Percentiles rank a stretch among this genome's conserved stretches.
These are phyloP conservation scores for Globisporangium barbulae DNA, from an alignment of 352 stramenopile species.

Conservation along the genomic window DNA sequence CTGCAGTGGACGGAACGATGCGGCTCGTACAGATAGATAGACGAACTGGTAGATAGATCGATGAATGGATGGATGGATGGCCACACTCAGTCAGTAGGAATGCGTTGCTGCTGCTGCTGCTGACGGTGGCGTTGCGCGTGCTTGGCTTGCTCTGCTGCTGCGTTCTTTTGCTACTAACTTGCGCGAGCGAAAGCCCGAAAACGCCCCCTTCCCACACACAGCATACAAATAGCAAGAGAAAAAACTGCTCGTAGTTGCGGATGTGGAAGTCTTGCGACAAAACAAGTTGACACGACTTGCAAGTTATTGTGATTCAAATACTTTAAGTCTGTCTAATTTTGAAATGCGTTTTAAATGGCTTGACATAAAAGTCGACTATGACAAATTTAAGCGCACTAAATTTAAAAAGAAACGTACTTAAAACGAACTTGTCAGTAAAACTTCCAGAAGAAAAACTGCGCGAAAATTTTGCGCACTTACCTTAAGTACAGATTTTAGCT, in stretches of 20 bases:
- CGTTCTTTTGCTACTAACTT: slow-evolving; percentile 5
- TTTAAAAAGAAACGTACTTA: too few relatives aligned
- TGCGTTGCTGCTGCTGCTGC: neutral
- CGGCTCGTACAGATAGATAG: neutral
- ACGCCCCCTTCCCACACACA: neutral
- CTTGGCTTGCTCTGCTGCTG: slow-evolving; percentile 4
- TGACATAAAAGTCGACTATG: too few relatives aligned
- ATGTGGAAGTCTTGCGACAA: too few relatives aligned
- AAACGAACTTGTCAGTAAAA: too few relatives aligned
- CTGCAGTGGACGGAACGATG: neutral
- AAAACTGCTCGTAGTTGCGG: neutral
- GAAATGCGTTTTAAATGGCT: too few relatives aligned
- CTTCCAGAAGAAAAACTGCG: too few relatives aligned
- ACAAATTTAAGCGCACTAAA: too few relatives aligned
- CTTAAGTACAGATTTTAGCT: too few relatives aligned
- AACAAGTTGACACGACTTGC: too few relatives aligned
- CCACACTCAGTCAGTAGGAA: neutral
- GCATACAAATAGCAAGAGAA: neutral
- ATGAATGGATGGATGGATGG: neutral
- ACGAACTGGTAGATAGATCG: neutral
- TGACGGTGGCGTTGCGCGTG: slow-evolving; percentile 1
- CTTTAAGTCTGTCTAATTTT: too few relatives aligned
- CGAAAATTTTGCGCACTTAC: too few relatives aligned
- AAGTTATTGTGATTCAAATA: too few relatives aligned
- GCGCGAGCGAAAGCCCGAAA: neutral